Percentiles rank a stretch among this genome's conserved stretches.
phyloP scores from a whole-genome alignment of 1,284 basidiomycete species.

The Trametes hirsuta region DNA sequence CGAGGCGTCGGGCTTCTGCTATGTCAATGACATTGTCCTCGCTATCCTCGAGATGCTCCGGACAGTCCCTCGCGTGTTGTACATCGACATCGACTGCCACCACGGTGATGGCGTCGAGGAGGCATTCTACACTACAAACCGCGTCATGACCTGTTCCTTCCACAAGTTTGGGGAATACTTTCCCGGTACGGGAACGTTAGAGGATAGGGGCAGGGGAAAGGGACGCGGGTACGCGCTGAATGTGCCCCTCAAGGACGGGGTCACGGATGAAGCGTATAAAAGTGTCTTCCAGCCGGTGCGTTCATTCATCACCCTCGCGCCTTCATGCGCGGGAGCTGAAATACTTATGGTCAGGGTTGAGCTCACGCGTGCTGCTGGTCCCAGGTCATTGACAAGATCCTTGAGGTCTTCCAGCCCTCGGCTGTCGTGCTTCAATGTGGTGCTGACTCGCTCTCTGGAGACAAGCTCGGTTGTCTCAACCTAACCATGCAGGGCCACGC shows the following conservation, averaged over 20 bases:
- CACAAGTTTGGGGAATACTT: conserved; percentile 99
- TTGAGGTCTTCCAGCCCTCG: conserved; percentile 90
- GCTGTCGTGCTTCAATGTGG: conserved; percentile 96
- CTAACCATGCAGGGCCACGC: conserved; percentile 95
- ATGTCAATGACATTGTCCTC: conserved; percentile 96
- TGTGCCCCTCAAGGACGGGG: conserved; percentile 92
- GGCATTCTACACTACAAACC: conserved; percentile 96
- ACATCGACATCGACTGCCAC: conserved; percentile 98
- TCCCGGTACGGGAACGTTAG: conserved; percentile 89
- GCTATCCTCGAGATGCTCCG: conserved; percentile 88
- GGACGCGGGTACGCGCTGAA: conserved; percentile 94
- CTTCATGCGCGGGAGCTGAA: conserved; percentile 11
- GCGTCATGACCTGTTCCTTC: conserved; percentile 96
- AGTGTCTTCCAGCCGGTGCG: conserved; percentile 91
- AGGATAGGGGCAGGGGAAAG: conserved; percentile 85
- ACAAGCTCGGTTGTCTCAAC: conserved; percentile 97
- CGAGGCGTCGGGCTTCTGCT: conserved; percentile 97
- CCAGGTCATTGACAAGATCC: conserved; percentile 84
- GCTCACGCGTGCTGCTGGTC: conserved; percentile 12
- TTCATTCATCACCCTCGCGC: conserved; percentile 30
- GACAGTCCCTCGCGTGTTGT: conserved; percentile 85
- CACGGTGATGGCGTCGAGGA: conserved; percentile 99
- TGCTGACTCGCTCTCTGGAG: conserved; percentile 92
- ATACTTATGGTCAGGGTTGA: conserved; percentile 9
- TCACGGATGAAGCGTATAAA: conserved; percentile 83